phyloP scores from a whole-genome alignment of 805 yeast species.

The Candida qinlingensis region DNA sequence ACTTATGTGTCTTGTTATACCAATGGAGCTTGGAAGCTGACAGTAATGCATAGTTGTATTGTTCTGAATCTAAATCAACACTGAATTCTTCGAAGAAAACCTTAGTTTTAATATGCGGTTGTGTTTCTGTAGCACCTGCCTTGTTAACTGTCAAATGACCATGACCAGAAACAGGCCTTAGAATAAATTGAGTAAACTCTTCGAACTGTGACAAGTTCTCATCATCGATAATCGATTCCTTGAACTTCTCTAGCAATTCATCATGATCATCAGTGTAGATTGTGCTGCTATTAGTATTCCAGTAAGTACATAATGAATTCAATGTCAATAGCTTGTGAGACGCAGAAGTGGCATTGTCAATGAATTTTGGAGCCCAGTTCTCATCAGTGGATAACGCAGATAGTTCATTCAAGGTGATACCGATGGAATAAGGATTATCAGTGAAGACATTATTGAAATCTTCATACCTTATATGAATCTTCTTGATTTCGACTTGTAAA shows the following conservation, averaged over 20 bases:
- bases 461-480: constrained; percentile 89
- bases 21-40: constrained; percentile 79
- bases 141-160: constrained; percentile 83
- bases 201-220: constrained; percentile 29
- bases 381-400: constrained; percentile 89
- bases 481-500: constrained; percentile 82
- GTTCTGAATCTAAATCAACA: constrained; percentile 77
- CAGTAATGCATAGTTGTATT: constrained; percentile 76
- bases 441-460: constrained; percentile 67
- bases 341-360: constrained; percentile 58
- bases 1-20: constrained; percentile 70
- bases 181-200: constrained; percentile 43
- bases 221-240: constrained; percentile 34
- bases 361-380: constrained; percentile 80
- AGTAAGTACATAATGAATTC: constrained; percentile 70
- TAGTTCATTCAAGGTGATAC: constrained; percentile 76
- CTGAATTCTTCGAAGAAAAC: constrained; percentile 85
- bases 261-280: constrained; percentile 44
- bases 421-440: constrained; percentile 72
- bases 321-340: constrained; percentile 76
- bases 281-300: constrained; percentile 65
- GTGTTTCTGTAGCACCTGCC: constrained; percentile 58
- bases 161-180: constrained; percentile 84
- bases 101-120: constrained; percentile 69
- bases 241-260: constrained; percentile 43